Evolutionary conservation across 208 protist genomes (phyloP).

Genomic region (Blechomonas ayalai): DNA sequence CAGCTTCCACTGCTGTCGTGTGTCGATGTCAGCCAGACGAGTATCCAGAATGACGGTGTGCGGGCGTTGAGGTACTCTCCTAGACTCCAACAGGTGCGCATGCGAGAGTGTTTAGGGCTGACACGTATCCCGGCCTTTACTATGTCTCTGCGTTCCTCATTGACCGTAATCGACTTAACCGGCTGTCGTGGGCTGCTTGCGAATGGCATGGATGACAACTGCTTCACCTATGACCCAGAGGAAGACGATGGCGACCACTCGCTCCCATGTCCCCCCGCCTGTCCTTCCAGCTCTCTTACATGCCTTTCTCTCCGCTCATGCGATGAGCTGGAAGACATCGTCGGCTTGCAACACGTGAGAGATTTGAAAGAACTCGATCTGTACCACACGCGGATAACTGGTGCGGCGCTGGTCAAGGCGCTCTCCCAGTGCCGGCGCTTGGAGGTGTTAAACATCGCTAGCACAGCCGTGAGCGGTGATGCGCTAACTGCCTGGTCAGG

Average conservation of each 20-base stretch:
- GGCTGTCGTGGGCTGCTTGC: slow-evolving; percentile 5
- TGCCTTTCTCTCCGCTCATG: slow-evolving; percentile 35
- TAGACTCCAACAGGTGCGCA: slow-evolving; percentile 17
- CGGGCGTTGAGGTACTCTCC: slow-evolving; percentile 11
- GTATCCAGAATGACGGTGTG: slow-evolving; percentile 18
- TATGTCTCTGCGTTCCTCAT: slow-evolving; percentile 4
- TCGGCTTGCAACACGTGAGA: slow-evolving; percentile 12
- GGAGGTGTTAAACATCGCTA: slow-evolving; percentile 24
- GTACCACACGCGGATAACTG: slow-evolving; percentile 44
- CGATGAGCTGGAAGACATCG: slow-evolving; percentile 21
- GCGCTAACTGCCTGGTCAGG: too few relatives aligned
- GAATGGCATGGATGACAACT: neutral
- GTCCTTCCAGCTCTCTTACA: slow-evolving; percentile 4
- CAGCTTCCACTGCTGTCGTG: slow-evolving; percentile 18
- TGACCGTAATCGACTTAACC: slow-evolving; percentile 11
- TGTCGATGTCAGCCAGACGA: slow-evolving; percentile 25
- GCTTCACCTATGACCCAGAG: slow-evolving; percentile 1
- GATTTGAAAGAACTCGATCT: slow-evolving; percentile 40
- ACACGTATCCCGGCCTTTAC: slow-evolving; percentile 10
- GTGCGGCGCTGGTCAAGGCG: slow-evolving; percentile 13
- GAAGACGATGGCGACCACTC: neutral
- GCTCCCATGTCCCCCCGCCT: neutral
- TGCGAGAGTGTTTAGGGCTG: slow-evolving; percentile 26
- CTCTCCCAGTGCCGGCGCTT: slow-evolving; percentile 19
- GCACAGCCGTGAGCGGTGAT: slow-evolving; percentile 15